Base-by-base conservation (phyloP, 2,329 filamentous ascomycete species). In the Colletotrichum cuscutae region DNA sequence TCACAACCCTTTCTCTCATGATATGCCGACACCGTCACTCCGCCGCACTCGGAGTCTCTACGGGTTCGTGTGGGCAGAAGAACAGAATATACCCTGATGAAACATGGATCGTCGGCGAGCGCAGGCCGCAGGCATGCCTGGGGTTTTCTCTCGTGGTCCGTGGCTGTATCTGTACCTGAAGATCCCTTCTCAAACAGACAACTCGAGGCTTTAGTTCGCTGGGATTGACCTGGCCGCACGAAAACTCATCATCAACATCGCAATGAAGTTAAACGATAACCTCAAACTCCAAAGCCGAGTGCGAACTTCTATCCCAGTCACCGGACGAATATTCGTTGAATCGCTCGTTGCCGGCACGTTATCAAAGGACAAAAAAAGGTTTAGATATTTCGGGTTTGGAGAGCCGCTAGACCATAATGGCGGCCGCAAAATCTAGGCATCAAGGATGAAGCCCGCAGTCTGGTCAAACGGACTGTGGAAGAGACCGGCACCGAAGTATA, bases 71-170 rank as follows among this genome's bases (percentile, higher is more conserved):
- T 54, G 54, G 61, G 58, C 65, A 30, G 49, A 26, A 22, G 15
- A 42, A 61, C 22, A 49, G n/a, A 63, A 24, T 65, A 65, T n/a
- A 65, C 30, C 54, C 42, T 54, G 13, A 42, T 60, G 32, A 70
- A 66, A 65, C 54, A 15, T 60, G 32, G 68, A 60, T 65, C 42
- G 54, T 46, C 62, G 13, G 26, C 46, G 32, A 49, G 37, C 62
- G 24, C 46, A 32, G 46, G 26, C 42, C 62, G 24, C 46, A 32
- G 46, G 26, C 19, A 35, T 24, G 35, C 4, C 12, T 37, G 15
- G 35, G 12, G 19, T 32, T 12, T 22, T 42, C 52, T 42, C 13
- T 46, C 24, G 9, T 24, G n/a, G 19, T 52, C 46, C 19, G 56
- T 46, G 57, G 42, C 46, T 32, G 42, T 35, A 42, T 4, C 15